Conservation (phyloP, 1,284 basidiomycete genomes). For the Microstroma glucosiphilum region DNA sequence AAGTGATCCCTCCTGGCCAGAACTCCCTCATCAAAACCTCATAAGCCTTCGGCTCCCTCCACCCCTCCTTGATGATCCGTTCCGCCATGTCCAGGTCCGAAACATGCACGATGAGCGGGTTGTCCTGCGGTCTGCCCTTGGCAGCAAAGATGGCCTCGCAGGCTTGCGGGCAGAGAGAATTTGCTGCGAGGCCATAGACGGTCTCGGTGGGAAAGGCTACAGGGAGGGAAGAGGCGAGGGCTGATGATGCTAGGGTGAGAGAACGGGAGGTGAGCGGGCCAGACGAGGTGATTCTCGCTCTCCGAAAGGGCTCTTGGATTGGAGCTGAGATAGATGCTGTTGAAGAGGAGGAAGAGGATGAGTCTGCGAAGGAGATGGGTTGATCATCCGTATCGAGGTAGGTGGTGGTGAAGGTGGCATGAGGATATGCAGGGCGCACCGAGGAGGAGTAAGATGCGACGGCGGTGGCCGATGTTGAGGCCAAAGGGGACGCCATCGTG, state of each 20-base stretch:
- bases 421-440: constrained; percentile 16
- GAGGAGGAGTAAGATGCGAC: background rate
- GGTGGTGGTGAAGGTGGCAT: constrained; percentile 24
- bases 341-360: constrained; percentile 8
- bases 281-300: constrained; percentile 16
- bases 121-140: constrained; percentile 89
- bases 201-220: constrained; percentile 97
- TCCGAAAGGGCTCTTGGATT: constrained; percentile 15
- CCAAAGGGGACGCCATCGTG: no score
- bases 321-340: constrained; percentile 15
- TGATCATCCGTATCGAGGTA: constrained; percentile 19
- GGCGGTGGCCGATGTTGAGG: no score
- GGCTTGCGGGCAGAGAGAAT: constrained; percentile 60
- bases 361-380: constrained; percentile 14
- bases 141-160: constrained; percentile 75
- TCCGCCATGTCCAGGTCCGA: constrained; percentile 73
- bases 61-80: constrained; percentile 54
- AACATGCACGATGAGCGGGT: constrained; percentile 95
- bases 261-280: constrained; percentile 24
- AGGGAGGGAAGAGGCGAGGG: constrained; percentile 40
- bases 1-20: constrained; percentile 91
- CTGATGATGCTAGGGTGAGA: constrained; percentile 37
- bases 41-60: constrained; percentile 22
- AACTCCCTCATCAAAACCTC: constrained; percentile 62
- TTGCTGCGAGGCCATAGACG: constrained; percentile 90